phyloP scores from a whole-genome alignment of 2,329 filamentous ascomycete species.

The Pyricularia pennisetigena region DNA sequence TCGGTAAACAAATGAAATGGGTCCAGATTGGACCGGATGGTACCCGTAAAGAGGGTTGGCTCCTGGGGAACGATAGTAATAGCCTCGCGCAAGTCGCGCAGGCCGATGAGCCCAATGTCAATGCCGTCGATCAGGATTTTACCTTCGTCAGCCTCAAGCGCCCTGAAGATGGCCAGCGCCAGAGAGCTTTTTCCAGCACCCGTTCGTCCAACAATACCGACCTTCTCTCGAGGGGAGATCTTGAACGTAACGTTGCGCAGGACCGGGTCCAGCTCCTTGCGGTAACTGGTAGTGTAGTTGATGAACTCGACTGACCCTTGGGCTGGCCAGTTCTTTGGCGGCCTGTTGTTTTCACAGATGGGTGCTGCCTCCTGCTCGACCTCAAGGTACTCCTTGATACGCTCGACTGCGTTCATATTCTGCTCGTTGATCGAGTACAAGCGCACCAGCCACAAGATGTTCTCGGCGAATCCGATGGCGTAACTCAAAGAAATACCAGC shows the following conservation, averaged over 20 bases:
- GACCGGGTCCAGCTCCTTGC: conserved; percentile 78
- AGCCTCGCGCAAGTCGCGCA: conserved; percentile 90
- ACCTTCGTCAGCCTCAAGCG: conserved; percentile 81
- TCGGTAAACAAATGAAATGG: conserved; percentile 51
- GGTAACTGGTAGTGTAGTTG: conserved; percentile 81
- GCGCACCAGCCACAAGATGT: conserved; percentile 90
- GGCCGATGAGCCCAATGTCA: conserved; percentile 81
- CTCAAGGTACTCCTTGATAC: conserved; percentile 93
- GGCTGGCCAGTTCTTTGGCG: conserved; percentile 73
- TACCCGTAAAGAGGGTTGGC: conserved; percentile 87
- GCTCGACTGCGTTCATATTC: conserved; percentile 98
- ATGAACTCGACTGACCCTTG: conserved; percentile 81
- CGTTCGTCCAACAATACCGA: conserved; percentile 91
- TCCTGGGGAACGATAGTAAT: conserved; percentile 95
- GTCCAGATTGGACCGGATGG: conserved; percentile 84
- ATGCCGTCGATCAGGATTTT: conserved; percentile 85
- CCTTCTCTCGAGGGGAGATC: conserved; percentile 69
- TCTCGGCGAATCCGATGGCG: conserved; percentile 93
- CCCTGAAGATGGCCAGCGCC: conserved; percentile 85
- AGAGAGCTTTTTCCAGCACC: conserved; percentile 95
- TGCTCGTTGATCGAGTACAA: conserved; percentile 94
- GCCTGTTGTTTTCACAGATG: conserved; percentile 68
- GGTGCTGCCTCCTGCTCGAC: conserved; percentile 86
- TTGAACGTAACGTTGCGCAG: conserved; percentile 77
- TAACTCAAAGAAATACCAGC: conserved; percentile 93